Base-by-base conservation (phyloP, 441 rosid species). In the Populus hybrid region DNA sequence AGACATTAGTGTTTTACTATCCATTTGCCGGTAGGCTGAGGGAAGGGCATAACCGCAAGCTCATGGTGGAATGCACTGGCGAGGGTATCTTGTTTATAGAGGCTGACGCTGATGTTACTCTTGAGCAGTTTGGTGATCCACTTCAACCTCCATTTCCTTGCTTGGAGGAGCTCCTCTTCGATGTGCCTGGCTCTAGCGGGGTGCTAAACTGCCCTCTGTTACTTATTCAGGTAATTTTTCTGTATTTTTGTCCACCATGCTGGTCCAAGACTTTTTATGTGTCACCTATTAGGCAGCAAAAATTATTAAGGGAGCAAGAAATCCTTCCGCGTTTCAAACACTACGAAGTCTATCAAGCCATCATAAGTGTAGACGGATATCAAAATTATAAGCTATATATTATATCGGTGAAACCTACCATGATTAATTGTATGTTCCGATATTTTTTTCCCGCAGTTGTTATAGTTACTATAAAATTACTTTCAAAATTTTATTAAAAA, bases 121-220 rank as follows among this genome's bases (percentile, higher is more conserved):
- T 85, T 4, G 63, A 78, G 11, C 71, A 86, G 16, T 79, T 85
- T 35, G 90, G 88, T 5, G 84, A 88, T 73, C 71, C 53, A 3
- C 86, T 90, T 79, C 81, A 57, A 16, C 94, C 94, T 72, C 94
- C 92, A 6, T 87, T 86, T 75, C 86, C 88, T 16, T 83, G 85
- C 75, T 78, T 85, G n/a, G 87, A 86, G 21, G 88, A 89, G 65
- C 86, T 89, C 8, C 84, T 91, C 2, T 85, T 77, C 71, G 85
- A 89, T 21, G 80, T 87, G 1, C 82, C 87, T 23, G 90, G 86
- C 50, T 87, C 93, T 2, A n/a, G 53, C 21, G 87, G 72, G 4
- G 42, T 87, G 8, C 69, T 89, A 3, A 63, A 87, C 32, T 53
- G 82, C 23, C 93, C 94, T 10, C 30, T 88, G 77, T 16, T 91